These are phyloP conservation scores for Calonectria honghensis DNA, from an alignment of 2,329 filamentous ascomycete species.

Conservation along the genomic window DNA sequence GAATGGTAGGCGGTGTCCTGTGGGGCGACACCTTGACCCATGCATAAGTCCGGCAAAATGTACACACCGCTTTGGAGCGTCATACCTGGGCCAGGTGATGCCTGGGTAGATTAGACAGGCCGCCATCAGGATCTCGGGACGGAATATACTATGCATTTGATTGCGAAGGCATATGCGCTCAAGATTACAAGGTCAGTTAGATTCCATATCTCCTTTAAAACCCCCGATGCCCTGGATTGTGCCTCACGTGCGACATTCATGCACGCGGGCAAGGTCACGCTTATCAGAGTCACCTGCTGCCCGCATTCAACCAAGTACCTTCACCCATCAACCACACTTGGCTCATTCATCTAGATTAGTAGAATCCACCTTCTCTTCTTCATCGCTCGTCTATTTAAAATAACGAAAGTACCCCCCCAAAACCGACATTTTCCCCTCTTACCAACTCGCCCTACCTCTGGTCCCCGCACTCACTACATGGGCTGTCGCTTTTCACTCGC, in stretches of 20 bases:
- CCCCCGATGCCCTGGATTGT: background rate
- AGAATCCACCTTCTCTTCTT: background rate
- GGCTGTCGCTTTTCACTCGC: background rate
- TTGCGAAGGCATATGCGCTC: background rate
- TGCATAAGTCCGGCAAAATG: conserved; percentile 53
- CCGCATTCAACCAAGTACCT: conserved; percentile 12
- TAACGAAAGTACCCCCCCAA: background rate
- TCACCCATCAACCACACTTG: background rate
- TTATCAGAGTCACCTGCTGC: conserved; percentile 51
- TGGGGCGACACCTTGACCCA: conserved; percentile 42
- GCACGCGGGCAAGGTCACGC: conserved; percentile 53
- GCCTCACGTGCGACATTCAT: conserved; percentile 31
- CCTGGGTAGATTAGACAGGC: conserved; percentile 38
- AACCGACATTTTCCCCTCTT: too few species aligned
- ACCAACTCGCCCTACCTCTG: background rate
- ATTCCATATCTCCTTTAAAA: background rate
- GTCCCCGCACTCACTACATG: background rate
- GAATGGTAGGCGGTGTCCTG: conserved; percentile 53
- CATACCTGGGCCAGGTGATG: conserved; percentile 53
- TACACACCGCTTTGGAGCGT: conserved; percentile 54
- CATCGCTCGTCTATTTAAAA: background rate
- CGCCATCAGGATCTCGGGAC: background rate
- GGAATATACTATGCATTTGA: background rate
- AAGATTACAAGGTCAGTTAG: conserved; percentile 6
- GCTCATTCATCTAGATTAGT: conserved; percentile 13